Evolutionary conservation across 768 basidiomycete genomes (phyloP), one percentile per base, ranked within the genome.

Genomic region (Serendipita indica): DNA sequence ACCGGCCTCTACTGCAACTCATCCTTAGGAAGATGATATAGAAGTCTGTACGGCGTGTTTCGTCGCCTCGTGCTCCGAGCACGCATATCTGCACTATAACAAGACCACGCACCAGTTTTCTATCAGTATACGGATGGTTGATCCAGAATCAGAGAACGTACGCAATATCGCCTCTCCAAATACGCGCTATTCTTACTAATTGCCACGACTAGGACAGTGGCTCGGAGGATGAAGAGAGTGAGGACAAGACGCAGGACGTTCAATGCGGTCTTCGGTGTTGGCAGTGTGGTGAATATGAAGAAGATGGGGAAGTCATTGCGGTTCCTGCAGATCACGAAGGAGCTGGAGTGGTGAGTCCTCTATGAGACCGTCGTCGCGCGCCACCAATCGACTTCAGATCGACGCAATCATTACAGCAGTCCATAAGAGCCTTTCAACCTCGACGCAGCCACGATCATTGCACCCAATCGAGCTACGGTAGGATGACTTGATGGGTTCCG

Each of bases 41-140:
- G 45, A 46, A 25, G 25, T 46, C 22, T 46, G 45, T 25, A 46
- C 45, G 12, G 45, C 45, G 14, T 46, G 45, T 25, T 46, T 46
- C 22, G 45, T 46, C 10, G 45, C 45, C 45, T 46, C 45, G 22
- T 46, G 45, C 45, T 12, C 14, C 10, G 45, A 46, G 22, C 45
- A 46, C 22, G 45, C 45, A 20, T 46, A 46, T 46, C 14, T 46
- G 16, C 45, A 46, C 22, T 46, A 46, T 25, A 46, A 46, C 45
- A 46, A 46, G 45, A 46, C 45, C 14, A 12, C 45, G 1, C 45
- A 46, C 22, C 45, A 46, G 22, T 46, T 46, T 46, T 14, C 45
- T 46, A 25, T 46, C 22, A 14, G 12, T 25, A 46, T 46, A 14
- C 25, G 45, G 12, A 10, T 46, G 14, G 45, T 46, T 12, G 45